Conservation (phyloP, 768 basidiomycete genomes). For the Scleroderma bovista region DNA sequence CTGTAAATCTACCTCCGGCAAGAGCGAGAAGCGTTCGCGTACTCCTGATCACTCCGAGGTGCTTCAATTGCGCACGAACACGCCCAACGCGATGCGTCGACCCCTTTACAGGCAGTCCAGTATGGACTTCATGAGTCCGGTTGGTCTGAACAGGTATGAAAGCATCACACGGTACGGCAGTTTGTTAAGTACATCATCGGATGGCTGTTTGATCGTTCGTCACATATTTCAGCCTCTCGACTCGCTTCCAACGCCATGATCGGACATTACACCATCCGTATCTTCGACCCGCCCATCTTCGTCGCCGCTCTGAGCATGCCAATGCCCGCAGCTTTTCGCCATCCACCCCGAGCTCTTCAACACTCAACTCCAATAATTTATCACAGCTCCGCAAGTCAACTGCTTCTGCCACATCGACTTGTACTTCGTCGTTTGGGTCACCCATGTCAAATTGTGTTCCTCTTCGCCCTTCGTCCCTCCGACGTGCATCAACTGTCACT, state of each 20-base stretch:
- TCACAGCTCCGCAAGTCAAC: conserved; percentile 24
- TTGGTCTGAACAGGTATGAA: conserved; percentile 40
- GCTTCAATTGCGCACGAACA: conserved; percentile 44
- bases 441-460: conserved; percentile 33
- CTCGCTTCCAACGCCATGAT: conserved; percentile 61
- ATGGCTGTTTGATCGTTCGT: neutral
- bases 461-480: conserved; percentile 40
- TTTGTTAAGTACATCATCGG: neutral
- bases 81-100: conserved; percentile 40
- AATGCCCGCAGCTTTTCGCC: conserved; percentile 23
- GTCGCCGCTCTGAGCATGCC: conserved; percentile 17
- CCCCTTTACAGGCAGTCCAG: conserved; percentile 77
- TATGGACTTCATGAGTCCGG: conserved; percentile 74
- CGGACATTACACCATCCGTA: conserved; percentile 61
- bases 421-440: conserved; percentile 31
- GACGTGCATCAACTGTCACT: conserved; percentile 31
- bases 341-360: conserved; percentile 62
- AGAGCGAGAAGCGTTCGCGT: conserved; percentile 9
- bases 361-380: conserved; percentile 44
- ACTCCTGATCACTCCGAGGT: conserved; percentile 34
- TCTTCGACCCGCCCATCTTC: conserved; percentile 33
- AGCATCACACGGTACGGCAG: conserved; percentile 57
- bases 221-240: conserved; percentile 50
- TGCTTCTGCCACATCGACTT: conserved; percentile 22
- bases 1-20: conserved; percentile 1